Evolutionary conservation across 2,329 filamentous ascomycete species (phyloP), one percentile per base, ranked within the genome.

Genomic region (Ceratocystis alfenasii): DNA sequence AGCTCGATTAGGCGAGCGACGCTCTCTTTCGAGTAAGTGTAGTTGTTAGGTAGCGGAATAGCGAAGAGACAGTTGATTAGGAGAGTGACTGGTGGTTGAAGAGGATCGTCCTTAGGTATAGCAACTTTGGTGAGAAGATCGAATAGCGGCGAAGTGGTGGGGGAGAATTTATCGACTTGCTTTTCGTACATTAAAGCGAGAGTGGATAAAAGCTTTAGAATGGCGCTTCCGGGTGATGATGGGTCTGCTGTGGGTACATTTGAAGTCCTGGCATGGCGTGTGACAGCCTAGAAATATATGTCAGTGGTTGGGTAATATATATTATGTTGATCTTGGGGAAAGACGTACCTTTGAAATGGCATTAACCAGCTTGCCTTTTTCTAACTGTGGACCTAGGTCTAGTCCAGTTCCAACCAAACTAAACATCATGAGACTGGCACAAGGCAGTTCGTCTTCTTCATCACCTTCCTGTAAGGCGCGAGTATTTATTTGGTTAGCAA

Each of bases 351-450:
- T 67, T 46, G 68, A 69, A 28, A 70, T 68, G n/a, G 65, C 50
- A 8, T 69, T 67, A 3, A 70, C 64, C 53, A 70, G 57, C 68
- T 69, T 67, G 68, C 70, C 64, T 41, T 68, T 68, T 36, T 70
- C 69, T 25, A 70, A 67, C 5, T 65, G 65, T 10, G 65, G 44
- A 12, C 41, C 45, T 92, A 95, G 74, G 36, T 69, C 65, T 5
- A 69, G 62, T 1, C 65, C 68, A 15, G 67, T 69, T 17, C 65
- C 64, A 17, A 67, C 68, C 1, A 64, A 67, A 33, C 67, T 68
- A 33, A 69, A 69, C 46, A 69, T 59, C 48, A 69, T 57, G 22
- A 69, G 60, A 64, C 65, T 69, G n/a, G 67, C 66, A 57, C 67
- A 68, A 3, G 68, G 65, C 12, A 69, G 66, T 41, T 69, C 68